Base-by-base conservation (phyloP, 2,329 filamentous ascomycete species). In the Penicillium sp. region DNA sequence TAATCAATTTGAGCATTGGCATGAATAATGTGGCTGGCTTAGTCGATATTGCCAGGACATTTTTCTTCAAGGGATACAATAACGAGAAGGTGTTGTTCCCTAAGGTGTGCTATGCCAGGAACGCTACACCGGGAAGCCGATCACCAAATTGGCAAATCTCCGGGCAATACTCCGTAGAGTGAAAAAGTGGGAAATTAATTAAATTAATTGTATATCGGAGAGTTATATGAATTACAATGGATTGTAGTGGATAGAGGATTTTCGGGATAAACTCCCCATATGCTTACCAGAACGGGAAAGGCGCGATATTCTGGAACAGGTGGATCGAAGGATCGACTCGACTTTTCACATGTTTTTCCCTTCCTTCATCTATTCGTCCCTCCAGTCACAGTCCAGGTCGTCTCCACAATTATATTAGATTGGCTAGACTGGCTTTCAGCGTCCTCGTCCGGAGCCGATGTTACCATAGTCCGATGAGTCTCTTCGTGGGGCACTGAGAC, bases 361-460 rank as follows among this genome's bases (percentile, higher is more conserved):
- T 24, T 24, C 24, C 24, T 24, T 2, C 14, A 16, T 53, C 50
- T 53, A 31, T 39, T 29, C 13, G 38, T 29, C 2, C 31, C 50
- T 43, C 62, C 64, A 9, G 63, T 65, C 26, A 68, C 61, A 1
- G 61, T 57, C 61, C 62, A 69, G 6, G 64, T 68, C 34, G 57
- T 62, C 50, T 70, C 65, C 10, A 59, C 56, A 42, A 71, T 69
- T n/a, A 71, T 70, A 7, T 58, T 55, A 1, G 63, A 51, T 53
- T 63, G 63, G 32, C 68, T 71, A 1, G 59, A 60, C 35, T 69
- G 66, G 20, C 68, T 71, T 39, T 63, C 61, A 0, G 49, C 49
- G 16, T 71, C 68, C 45, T 53, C 66, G 11, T 66, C 64, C 10
- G 42, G 58, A 20, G 48, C 18, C 2, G 53, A 57, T 6, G 64